Conservation (phyloP, 225 moss, liverwort and hornwort species). For the Antitrichia curtipendula region DNA sequence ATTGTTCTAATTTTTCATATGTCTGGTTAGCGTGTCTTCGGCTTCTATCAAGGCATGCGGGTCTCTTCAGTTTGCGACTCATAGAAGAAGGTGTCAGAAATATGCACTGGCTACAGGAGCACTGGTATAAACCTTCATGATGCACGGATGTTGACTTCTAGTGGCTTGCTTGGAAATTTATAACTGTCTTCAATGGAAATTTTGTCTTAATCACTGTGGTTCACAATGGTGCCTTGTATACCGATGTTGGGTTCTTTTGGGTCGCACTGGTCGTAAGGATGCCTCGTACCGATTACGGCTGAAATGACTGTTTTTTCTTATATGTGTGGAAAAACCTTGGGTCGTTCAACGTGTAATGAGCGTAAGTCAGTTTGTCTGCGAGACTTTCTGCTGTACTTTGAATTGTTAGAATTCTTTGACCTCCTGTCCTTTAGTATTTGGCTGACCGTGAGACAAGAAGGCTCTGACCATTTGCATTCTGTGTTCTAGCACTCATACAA, state of each 20-base stretch:
- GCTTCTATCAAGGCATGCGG: slow-evolving; percentile 78
- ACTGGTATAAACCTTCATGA: slow-evolving; percentile 43
- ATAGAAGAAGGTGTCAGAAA: slow-evolving; percentile 61
- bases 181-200: not conserved
- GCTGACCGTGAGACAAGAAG: not conserved
- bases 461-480: not conserved
- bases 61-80: slow-evolving; percentile 66
- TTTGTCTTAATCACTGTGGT: not conserved
- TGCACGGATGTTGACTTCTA: not conserved
- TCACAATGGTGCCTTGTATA: not conserved
- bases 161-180: not conserved
- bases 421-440: not conserved
- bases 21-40: slow-evolving; percentile 54
- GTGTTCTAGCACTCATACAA: slow-evolving; percentile 62
- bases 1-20: not conserved
- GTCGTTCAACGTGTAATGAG: not conserved
- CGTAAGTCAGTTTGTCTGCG: not conserved
- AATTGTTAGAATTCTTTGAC: not conserved
- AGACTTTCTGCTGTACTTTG: not conserved
- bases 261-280: not conserved
- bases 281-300: not conserved
- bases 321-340: not conserved
- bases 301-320: not conserved
- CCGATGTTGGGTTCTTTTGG: not conserved
- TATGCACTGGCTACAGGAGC: slow-evolving; percentile 68